Evolutionary conservation across 2,329 filamentous ascomycete species (phyloP).

Genomic region (Trichophyton verrucosum): DNA sequence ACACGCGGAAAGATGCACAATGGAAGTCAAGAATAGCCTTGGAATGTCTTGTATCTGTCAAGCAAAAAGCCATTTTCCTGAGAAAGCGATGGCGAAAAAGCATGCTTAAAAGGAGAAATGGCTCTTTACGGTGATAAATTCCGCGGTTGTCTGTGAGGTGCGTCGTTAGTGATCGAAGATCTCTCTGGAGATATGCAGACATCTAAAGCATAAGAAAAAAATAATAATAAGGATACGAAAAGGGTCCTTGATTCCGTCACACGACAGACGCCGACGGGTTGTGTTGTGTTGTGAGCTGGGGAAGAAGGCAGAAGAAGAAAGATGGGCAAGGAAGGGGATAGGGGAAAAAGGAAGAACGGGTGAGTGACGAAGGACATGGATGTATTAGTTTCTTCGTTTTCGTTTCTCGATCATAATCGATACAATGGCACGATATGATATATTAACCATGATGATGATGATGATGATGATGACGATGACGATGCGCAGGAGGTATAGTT

Average conservation of each 20-base stretch:
- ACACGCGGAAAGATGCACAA: neutral
- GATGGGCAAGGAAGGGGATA: neutral
- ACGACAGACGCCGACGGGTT: neutral
- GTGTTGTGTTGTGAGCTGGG: too few relatives aligned
- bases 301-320: neutral
- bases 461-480: neutral
- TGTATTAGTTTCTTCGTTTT: neutral
- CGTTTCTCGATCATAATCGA: neutral
- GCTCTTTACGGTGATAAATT: neutral
- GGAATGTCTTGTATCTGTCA: neutral
- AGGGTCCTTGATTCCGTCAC: neutral
- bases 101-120: neutral
- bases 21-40: neutral
- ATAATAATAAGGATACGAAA: neutral
- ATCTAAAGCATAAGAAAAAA: neutral
- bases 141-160: neutral
- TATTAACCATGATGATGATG: neutral
- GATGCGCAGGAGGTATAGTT: neutral
- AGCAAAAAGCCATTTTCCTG: neutral
- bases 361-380: neutral
- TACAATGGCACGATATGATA: neutral
- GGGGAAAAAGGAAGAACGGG: neutral
- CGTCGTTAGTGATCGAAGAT: neutral
- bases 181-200: neutral
- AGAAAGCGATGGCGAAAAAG: neutral